Base-by-base conservation (phyloP, 257 asterid genomes). In the Gynochthodes officinalis region DNA sequence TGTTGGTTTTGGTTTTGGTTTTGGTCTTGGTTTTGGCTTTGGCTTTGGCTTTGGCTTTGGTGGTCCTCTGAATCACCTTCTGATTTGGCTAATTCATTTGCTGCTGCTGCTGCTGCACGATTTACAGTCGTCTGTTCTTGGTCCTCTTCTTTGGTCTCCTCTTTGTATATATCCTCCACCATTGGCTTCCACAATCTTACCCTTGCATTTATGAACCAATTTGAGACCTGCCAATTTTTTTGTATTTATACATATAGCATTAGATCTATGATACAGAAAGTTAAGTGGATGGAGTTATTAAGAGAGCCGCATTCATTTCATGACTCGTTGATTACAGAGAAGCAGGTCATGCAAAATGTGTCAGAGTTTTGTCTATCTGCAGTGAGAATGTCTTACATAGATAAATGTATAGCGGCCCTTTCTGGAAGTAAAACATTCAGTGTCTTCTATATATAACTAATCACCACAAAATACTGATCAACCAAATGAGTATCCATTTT, bases 181-280 rank as follows among this genome's bases (percentile, higher is more conserved):
- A 90, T 90, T 12, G 96, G 96, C 81, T 90, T 90, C 96, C 96
- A 90, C 33, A 90, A 84, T 46, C 96, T 86, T 80, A 91, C 97
- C 90, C 97, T 86, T 73, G 97, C 97, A 84, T 91, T 91, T 65
- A 91, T 91, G 86, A 91, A 91, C 97, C 97, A 92, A 73, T 92
- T 92, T 21, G 97, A 88, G 25, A 92, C 97, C 97, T 92, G 85
- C 30, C 74, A 37, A 49, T 49, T 3, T 5, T 49, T 49, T 49
- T 14, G 3, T 11, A 14, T 60, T 2, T 54, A 52, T 66, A 80
- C 76, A 76, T 81, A 77, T 76, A 50, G 53, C 25, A 33, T 49
- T 49, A 63, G 44, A 64, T 27, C n/a, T n/a, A 32, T 1, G 42
- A 72, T 30, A 33, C 9, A 4, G 70, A 71, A 14, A 46, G 12